Conservation (phyloP, 2,329 filamentous ascomycete species). For the Clonostachys byssicola region DNA sequence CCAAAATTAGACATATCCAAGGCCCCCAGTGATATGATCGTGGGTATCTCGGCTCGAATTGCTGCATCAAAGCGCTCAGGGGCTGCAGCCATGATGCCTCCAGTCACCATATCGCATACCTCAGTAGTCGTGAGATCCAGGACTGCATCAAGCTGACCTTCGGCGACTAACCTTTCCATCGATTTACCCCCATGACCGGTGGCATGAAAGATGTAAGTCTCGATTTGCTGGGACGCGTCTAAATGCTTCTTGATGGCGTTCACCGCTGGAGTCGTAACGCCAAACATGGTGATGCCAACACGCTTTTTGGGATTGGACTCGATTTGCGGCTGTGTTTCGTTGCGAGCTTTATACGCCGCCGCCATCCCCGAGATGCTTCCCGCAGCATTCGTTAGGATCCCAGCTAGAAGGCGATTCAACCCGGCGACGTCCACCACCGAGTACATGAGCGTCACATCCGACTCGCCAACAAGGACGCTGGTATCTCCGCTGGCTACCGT, state of each 20-base stretch:
- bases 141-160: slow-evolving; percentile 58
- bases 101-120: slow-evolving; percentile 58
- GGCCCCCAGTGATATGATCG: slow-evolving; percentile 43
- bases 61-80: slow-evolving; percentile 52
- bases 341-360: background rate
- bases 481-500: slow-evolving; percentile 67
- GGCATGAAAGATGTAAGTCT: slow-evolving; percentile 65
- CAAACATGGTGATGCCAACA: slow-evolving; percentile 70
- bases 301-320: slow-evolving; percentile 22
- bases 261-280: slow-evolving; percentile 66
- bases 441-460: slow-evolving; percentile 67
- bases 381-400: background rate
- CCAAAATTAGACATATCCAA: slow-evolving; percentile 65
- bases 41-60: slow-evolving; percentile 50
- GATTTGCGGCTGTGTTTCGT: background rate
- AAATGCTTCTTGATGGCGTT: slow-evolving; percentile 48
- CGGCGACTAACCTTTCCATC: slow-evolving; percentile 60
- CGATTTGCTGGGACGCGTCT: slow-evolving; percentile 37
- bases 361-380: background rate
- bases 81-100: slow-evolving; percentile 59
- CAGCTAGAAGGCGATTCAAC: slow-evolving; percentile 51
- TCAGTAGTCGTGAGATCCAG: slow-evolving; percentile 72
- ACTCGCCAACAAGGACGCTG: slow-evolving; percentile 60
- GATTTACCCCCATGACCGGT: slow-evolving; percentile 65
- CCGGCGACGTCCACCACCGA: slow-evolving; percentile 69